Evolutionary conservation across 2,329 filamentous ascomycete species (phyloP).

Genomic region (Periconia sp.): DNA sequence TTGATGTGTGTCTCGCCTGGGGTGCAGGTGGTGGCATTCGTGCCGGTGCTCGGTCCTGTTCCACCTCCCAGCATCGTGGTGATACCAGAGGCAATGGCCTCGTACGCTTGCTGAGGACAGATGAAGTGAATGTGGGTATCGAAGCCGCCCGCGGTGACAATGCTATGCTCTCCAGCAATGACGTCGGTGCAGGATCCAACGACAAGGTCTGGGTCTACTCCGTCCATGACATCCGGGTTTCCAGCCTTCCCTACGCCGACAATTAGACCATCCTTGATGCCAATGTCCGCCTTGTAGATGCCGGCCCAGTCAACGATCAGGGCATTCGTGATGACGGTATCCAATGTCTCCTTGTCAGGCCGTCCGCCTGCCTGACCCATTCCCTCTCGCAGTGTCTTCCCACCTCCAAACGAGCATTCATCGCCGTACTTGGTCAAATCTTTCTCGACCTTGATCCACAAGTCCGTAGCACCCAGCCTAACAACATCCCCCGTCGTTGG

Average conservation of each 20-base stretch:
- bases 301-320: constrained; percentile 89
- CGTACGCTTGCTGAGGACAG: constrained; percentile 87
- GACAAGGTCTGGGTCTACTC: constrained; percentile 77
- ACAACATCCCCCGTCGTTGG: constrained; percentile 89
- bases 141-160: constrained; percentile 87
- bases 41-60: constrained; percentile 89
- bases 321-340: constrained; percentile 88
- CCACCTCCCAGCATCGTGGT: constrained; percentile 92
- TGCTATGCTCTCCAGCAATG: constrained; percentile 86
- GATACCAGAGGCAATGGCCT: constrained; percentile 82
- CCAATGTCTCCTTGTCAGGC: constrained; percentile 73
- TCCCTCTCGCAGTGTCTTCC: constrained; percentile 90
- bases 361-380: constrained; percentile 92
- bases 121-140: constrained; percentile 95
- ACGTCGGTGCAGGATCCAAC: constrained; percentile 91
- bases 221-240: constrained; percentile 96
- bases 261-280: constrained; percentile 86
- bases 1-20: constrained; percentile 82
- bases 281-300: constrained; percentile 97
- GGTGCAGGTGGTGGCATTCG: constrained; percentile 91
- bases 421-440: constrained; percentile 87
- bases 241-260: constrained; percentile 92
- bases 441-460: constrained; percentile 90
- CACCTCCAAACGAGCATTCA: constrained; percentile 93
- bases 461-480: constrained; percentile 78